Evolutionary conservation across 345 rosid genomes (phyloP), one percentile per base, ranked within the genome.

Genomic region (Dovyalis caffra): DNA sequence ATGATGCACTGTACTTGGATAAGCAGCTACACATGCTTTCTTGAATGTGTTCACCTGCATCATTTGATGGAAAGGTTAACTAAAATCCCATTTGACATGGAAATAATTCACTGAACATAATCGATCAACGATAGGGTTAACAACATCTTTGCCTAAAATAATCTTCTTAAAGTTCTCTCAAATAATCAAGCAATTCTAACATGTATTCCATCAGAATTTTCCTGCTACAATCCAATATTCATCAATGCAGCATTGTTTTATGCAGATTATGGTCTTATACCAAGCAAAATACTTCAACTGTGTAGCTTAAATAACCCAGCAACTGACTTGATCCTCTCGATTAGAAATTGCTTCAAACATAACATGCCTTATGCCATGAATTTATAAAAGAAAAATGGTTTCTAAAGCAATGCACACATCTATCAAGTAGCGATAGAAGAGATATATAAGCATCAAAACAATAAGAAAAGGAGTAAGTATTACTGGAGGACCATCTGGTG

Each of bases 401-500:
- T n/a, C n/a, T n/a, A n/a, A n/a, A n/a, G n/a, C n/a, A n/a, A n/a
- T n/a, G n/a, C n/a, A n/a, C n/a, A n/a, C n/a, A n/a, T n/a, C n/a
- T n/a, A n/a, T n/a, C n/a, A n/a, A n/a, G n/a, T n/a, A n/a, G n/a
- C n/a, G n/a, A n/a, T n/a, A 43, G 18, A 43, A 43, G 11, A 43
- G 14, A 12, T 2, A 40, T n/a, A 12, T 12, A 61, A 61, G 60
- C 40, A 47, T 35, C 23, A 15, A 71, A 10, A 23, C 43, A n/a
- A 11, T 26, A 8, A 23, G 4, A 1, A 25, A 73, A 45, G n/a
- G n/a, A 34, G 4, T 6, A 61, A 23, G 2, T 2, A 9, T 72
- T 86, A 93, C 93, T 76, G 94, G 93, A 38, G 97, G 94, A 12
- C 93, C 98, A 64, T 88, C 91, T 1, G 71, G 84, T 25, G 91